phyloP scores from a whole-genome alignment of 1,284 basidiomycete genomes.

The Leccinum griseonigrum region DNA sequence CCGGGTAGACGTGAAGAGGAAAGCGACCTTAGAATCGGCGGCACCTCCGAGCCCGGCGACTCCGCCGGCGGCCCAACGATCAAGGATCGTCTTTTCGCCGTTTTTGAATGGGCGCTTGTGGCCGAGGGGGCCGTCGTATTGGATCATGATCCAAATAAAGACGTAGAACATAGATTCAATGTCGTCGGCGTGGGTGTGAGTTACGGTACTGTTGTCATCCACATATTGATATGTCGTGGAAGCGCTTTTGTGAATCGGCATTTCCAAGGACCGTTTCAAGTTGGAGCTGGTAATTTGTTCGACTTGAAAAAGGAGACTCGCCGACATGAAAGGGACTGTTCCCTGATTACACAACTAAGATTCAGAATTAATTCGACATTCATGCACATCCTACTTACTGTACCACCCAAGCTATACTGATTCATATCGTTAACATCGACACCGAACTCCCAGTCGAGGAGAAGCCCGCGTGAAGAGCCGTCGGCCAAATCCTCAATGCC shows the following conservation, averaged over 20 bases:
- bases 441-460: background rate
- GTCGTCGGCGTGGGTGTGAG: background rate
- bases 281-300: background rate
- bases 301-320: background rate
- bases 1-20: background rate
- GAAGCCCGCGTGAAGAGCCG: background rate
- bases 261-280: background rate
- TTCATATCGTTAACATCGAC: background rate
- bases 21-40: background rate
- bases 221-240: background rate
- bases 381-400: background rate
- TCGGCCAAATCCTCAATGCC: background rate
- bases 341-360: background rate
- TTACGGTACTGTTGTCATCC: background rate
- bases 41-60: background rate
- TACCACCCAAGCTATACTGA: background rate
- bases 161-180: background rate
- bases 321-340: background rate
- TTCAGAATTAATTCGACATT: background rate
- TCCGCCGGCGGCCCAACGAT: background rate
- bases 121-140: background rate
- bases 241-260: background rate
- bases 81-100: background rate
- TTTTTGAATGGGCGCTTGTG: background rate
- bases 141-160: background rate